Evolutionary conservation across 1,284 basidiomycete genomes (phyloP).

Genomic region (Fomes fomentarius): DNA sequence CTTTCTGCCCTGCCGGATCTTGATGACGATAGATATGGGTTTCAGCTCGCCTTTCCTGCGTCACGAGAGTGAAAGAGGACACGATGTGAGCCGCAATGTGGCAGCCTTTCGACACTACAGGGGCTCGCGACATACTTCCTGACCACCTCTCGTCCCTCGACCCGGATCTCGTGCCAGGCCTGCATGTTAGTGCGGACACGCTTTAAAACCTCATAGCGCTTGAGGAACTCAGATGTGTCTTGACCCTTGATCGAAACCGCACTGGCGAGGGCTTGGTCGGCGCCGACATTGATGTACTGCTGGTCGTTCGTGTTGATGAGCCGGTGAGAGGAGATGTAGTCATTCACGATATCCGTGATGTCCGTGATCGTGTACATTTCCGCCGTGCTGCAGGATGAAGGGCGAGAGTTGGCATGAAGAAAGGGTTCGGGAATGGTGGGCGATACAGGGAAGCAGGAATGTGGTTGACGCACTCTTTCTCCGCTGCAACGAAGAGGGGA

Average conservation of each 20-base stretch:
- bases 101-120: no score
- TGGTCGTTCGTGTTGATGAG: slow-evolving; percentile 71
- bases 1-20: slow-evolving; percentile 77
- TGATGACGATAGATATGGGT: slow-evolving; percentile 70
- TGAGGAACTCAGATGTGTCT: slow-evolving; percentile 55
- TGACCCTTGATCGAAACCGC: slow-evolving; percentile 55
- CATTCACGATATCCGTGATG: slow-evolving; percentile 58
- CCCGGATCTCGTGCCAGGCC: slow-evolving; percentile 64
- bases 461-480: slow-evolving; percentile 61
- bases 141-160: slow-evolving; percentile 52
- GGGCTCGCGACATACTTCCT: slow-evolving; percentile 62
- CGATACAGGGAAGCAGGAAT: slow-evolving; percentile 10
- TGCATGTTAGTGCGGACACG: slow-evolving; percentile 69
- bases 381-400: slow-evolving; percentile 48
- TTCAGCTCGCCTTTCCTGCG: slow-evolving; percentile 76
- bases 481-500: slow-evolving; percentile 64
- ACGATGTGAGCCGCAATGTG: no score
- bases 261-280: slow-evolving; percentile 46
- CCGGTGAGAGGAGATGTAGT: slow-evolving; percentile 62
- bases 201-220: slow-evolving; percentile 69
- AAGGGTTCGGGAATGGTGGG: neutral
- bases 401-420: neutral
- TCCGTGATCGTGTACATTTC: slow-evolving; percentile 59
- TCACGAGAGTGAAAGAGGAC: no score
- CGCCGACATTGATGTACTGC: slow-evolving; percentile 71